Base-by-base conservation (phyloP, 192 early-diverging fungal genomes). In the Backusella morwellensis region DNA sequence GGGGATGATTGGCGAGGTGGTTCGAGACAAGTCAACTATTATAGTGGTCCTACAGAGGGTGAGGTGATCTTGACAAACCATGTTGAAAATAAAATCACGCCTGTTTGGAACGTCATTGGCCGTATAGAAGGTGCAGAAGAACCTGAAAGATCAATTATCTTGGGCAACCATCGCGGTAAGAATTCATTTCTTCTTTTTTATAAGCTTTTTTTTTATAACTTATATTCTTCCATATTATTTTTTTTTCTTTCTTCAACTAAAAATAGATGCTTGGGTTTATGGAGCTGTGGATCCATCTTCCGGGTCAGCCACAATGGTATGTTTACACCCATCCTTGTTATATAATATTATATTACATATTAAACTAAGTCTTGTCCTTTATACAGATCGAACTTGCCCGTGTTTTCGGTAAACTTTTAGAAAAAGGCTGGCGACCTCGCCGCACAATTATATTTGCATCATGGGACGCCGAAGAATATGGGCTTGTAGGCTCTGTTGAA, bases 401-500 rank as follows among this genome's bases (percentile, higher is more conserved):
- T 40, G 73, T 77, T 15, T 77, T 92, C 52, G 90, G 91, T 19
- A 82, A 84, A 69, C 84, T 92, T 66, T 70, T 85, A 19, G 85
- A 86, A 56, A 77, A 82, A 23, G 91, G 91, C 36, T 92, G 91
- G 91, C 87, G 87, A 21, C 91, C 91, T 9, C 82, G 86, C 11
- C 85, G 91, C 52, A 89, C 90, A 29, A 87, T 92, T 26, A 77
- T 90, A 35, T 81, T 92, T 29, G 87, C 85, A 14, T 90, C 88
- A 29, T 92, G 91, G 91, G 91, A 92, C 81, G 91, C 86, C 29
- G 90, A 89, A 72, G 91, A 92, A 80, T 91, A 91, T 77, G 81
- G 90, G 11, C 70, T 89, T 21, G 78, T 90, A 19, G 91, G 91
- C 8, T 91, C 90, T 26, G 91, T 90, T 32, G 91, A 92, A 77